Evolutionary conservation across 768 basidiomycete genomes (phyloP), one percentile per base, ranked within the genome.

Genomic region (Leccinum subgranulosum): DNA sequence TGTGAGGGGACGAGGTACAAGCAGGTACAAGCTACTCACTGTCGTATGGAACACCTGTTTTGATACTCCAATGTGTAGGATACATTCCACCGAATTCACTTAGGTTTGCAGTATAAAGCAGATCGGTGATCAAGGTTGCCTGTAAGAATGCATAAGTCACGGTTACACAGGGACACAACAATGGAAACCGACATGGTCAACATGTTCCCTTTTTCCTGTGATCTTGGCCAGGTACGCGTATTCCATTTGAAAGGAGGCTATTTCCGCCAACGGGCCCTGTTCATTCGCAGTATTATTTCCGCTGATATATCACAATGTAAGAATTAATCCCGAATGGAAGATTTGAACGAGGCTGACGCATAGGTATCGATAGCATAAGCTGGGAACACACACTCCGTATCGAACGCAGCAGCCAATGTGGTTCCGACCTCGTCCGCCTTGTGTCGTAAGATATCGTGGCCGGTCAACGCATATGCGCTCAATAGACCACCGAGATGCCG

Each of bases 401-500:
- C 75, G 69, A 97, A 94, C 1, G 83, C 84, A 4, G 86, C 84
- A 3, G 91, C 77, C 3, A 96, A 75, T 48, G 77, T 77, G 15
- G 76, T 74, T 0, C 82, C 93, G 10, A 98, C 82, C 55, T 94
- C 87, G 48, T 91, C 84, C 0, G 94, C 91, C 34, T 85, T 83
- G 8, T 76, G 69, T 23, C 94, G 79, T 46, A 91, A 80, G 10
- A 88, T 68, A 2, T 76, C 69, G 51, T 93, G 79, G 1, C 81
- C 76, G 0, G 89, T 84, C 7, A 97, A 75, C 3, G 93, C 86
- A 68, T 94, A 87, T 0, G 90, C 92, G 2, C 88, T 87, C 4
- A 95, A 79, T 6, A 95, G 72, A 3, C 94, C 94, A 3, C 94
- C 94, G 1, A 97, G 85, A 63, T 95, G 88, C 19, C 94, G 84